Conservation (phyloP, 2,329 filamentous ascomycete genomes). For the Calonectria henricotiae region DNA sequence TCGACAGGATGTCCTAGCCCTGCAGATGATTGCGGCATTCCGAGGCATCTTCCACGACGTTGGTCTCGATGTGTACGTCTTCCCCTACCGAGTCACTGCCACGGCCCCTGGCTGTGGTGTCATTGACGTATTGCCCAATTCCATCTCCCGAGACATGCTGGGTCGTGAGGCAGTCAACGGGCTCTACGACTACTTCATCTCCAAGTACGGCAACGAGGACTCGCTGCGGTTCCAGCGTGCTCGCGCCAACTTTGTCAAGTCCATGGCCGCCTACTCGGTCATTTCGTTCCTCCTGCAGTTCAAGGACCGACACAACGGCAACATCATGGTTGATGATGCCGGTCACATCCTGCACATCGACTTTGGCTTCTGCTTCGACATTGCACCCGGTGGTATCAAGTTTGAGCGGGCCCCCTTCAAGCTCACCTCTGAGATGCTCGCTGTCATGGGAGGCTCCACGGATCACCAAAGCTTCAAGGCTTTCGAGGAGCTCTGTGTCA, state of each 20-base stretch:
- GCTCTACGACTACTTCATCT: constrained; percentile 97
- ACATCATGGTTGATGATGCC: constrained; percentile 99
- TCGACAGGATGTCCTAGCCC: constrained; percentile 93
- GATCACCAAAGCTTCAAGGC: constrained; percentile 91
- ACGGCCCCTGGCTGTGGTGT: constrained; percentile 98
- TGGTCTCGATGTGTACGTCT: constrained; percentile 96
- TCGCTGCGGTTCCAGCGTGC: constrained; percentile 95
- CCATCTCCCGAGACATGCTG: constrained; percentile 98
- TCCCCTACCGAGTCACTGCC: constrained; percentile 96
- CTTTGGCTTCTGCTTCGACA: constrained; percentile 99
- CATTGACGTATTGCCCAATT: constrained; percentile 97
- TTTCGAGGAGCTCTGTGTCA: constrained; percentile 97
- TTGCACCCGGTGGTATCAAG: constrained; percentile 95
- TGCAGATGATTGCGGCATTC: constrained; percentile 99
- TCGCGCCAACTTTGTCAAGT: constrained; percentile 97
- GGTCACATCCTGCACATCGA: constrained; percentile 99
- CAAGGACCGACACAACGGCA: constrained; percentile 99
- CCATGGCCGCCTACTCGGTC: constrained; percentile 98
- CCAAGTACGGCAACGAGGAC: constrained; percentile 97
- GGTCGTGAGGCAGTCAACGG: constrained; percentile 98
- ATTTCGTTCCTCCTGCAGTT: constrained; percentile 98
- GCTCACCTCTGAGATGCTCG: constrained; percentile 96
- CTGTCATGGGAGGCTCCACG: constrained; percentile 95
- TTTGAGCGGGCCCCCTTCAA: constrained; percentile 99
- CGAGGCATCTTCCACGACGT: constrained; percentile 96